Evolutionary conservation across 2,329 filamentous ascomycete species (phyloP), one percentile per base, ranked within the genome.

Genomic region (Zalaria sp.): DNA sequence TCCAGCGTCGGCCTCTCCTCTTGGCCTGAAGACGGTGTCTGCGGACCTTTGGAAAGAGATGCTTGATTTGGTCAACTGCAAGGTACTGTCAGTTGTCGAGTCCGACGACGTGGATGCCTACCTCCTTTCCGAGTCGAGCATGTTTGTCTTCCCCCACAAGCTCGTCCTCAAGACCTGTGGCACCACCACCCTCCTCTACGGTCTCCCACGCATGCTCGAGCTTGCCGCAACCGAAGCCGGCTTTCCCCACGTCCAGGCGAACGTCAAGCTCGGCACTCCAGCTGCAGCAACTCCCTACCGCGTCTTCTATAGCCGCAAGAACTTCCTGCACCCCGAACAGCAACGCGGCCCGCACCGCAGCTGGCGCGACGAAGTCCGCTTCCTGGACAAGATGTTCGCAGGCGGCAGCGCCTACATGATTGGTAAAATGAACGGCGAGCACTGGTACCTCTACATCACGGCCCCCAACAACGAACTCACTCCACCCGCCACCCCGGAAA

Each of bases 61-160:
- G 91, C 76, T 98, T 45, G 91, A 98, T 60, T 74, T 95, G 57
- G 91, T 98, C 65, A 93, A 95, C 62, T 98, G 91, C 79, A 91
- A 98, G 68, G 87, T 98, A 42, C 72, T 98, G 43, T 98, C 91
- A 3, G 82, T 94, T 47, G 77, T 98, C 49, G 81, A 89, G 59
- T 94, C 89, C 25, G 87, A 94, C 49, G 81, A 89, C 58, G 83
- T 96, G 53, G 91, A 98, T 58, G 89, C 91, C 50, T 98, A 98
- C 60, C 77, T 98, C 5, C 73, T 98, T 43, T 98, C 91, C 48
- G 91, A 98, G 67, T 96, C 91, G 34, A 96, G 91, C 82, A 94
- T 98, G 88, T 98, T 98, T 60, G 86, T 98, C 53, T 98, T 94
- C 64, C 87, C 88, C n/a, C 91, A 98, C 75, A 98, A 98, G 72